A percentile compares a stretch with the other conserved stretches of the same genome.
phyloP scores from a whole-genome alignment of 805 yeast genomes.

The Kodamaea sagamina region DNA sequence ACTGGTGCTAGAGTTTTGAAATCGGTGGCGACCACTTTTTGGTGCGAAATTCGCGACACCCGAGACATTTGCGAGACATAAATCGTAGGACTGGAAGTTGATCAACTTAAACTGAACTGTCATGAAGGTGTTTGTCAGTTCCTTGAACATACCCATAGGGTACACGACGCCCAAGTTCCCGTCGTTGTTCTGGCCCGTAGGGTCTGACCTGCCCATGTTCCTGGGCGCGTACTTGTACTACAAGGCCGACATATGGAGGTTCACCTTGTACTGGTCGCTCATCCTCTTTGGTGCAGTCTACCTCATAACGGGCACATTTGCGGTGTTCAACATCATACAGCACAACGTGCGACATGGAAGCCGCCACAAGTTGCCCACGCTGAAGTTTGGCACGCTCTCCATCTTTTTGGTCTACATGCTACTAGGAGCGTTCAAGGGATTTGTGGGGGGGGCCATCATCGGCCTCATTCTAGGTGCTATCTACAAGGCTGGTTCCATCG shows the following conservation, averaged over 20 bases:
- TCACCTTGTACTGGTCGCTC: constrained; percentile 80
- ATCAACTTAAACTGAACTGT: no score
- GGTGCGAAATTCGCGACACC: not conserved
- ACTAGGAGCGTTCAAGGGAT: constrained; percentile 64
- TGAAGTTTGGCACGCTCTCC: constrained; percentile 33
- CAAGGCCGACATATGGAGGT: constrained; percentile 73
- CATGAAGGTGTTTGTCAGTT: constrained; percentile 39
- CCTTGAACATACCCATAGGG: constrained; percentile 71
- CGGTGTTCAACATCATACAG: constrained; percentile 35
- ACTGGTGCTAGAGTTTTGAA: constrained; percentile 1
- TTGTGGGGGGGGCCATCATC: constrained; percentile 70
- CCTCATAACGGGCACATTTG: constrained; percentile 61
- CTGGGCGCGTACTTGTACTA: constrained; percentile 63
- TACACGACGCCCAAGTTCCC: constrained; percentile 81
- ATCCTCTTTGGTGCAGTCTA: constrained; percentile 67
- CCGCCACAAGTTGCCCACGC: constrained; percentile 8
- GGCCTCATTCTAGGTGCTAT: constrained; percentile 76
- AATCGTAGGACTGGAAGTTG: not conserved
- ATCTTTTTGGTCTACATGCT: constrained; percentile 50
- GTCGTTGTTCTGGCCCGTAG: constrained; percentile 72
- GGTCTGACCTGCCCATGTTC: constrained; percentile 37
- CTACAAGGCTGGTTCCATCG: constrained; percentile 75
- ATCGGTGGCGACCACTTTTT: constrained; percentile 12
- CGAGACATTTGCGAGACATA: not conserved
- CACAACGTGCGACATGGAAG: constrained; percentile 21